Evolutionary conservation across 169 alveolate genomes (phyloP).

Genomic region (Cryptosporidium sp.): DNA sequence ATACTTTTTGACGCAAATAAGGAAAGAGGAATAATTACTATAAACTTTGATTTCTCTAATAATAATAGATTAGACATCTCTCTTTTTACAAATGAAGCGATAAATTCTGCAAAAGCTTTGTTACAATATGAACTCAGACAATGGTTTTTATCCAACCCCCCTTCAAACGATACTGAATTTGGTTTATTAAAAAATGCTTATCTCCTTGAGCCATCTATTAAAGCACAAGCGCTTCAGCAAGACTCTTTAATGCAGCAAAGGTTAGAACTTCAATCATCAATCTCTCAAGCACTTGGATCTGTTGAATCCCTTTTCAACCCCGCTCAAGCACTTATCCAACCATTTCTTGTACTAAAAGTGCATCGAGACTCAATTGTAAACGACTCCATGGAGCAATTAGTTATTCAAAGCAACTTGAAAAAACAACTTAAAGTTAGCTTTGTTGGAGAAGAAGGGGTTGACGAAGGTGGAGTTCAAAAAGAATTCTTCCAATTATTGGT

Average conservation of each 20-base stretch:
- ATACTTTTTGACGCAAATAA: constrained; percentile 46
- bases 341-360: constrained; percentile 76
- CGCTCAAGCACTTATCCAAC: constrained; percentile 30
- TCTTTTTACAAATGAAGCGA: constrained; percentile 20
- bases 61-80: constrained; percentile 32
- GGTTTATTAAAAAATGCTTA: constrained; percentile 30
- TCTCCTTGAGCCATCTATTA: constrained; percentile 17
- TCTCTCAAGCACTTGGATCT: constrained; percentile 41
- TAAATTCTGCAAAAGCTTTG: constrained; percentile 18
- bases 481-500: constrained; percentile 90
- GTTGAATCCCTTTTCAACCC: constrained; percentile 24
- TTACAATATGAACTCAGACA: constrained; percentile 39
- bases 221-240: constrained; percentile 48
- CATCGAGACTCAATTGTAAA: constrained; percentile 75
- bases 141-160: constrained; percentile 41
- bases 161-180: constrained; percentile 45
- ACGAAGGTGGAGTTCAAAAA: constrained; percentile 93
- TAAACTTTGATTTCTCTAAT: constrained; percentile 11
- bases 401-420: constrained; percentile 64
- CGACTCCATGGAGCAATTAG: constrained; percentile 74
- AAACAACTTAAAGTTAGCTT: constrained; percentile 84
- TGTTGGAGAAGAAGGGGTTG: constrained; percentile 92
- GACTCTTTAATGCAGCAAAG: constrained; percentile 63
- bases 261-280: constrained; percentile 37
- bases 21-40: constrained; percentile 1